Base-by-base conservation (phyloP, 148 eudicot genomes). In the Fallopia convolvulus region DNA sequence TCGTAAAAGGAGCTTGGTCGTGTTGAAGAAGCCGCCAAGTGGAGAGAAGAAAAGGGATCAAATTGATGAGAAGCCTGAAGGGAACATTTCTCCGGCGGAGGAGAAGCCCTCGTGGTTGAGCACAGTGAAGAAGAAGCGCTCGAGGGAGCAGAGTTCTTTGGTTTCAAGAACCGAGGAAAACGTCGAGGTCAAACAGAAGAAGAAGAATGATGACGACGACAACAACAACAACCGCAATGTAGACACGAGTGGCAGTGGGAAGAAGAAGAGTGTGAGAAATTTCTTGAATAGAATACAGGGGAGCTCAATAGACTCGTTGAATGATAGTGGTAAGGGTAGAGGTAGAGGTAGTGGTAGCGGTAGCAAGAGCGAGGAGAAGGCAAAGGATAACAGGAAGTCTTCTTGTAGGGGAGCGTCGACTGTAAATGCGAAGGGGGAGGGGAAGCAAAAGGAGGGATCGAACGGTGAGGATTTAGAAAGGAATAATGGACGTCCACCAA, bases 1-100 rank as follows among this genome's bases (percentile, higher is more conserved):
- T 74, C 84, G 89, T 20, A 90, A 88, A 47, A 85, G 91, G 41
- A 90, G 91, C 79, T 90, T 91, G 13, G 79, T 86, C 65, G 82
- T 83, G n/a, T 74, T 79, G 44, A 83, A 81, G 44, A 83, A 81
- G 33, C 79, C 88, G 15, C 78, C 87, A 20, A 66, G 77, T 6
- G 84, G 84, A 55, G 82, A 49, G 21, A 83, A 80, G 47, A 80
- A 73, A 60, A 87, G 81, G 71, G 83, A 77, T 49, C 83, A 80
- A 44, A 44, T 6, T 44, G 47, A 44, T 9, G 47, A 44, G 47
- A 44, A 36, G 39, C 53, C 56, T 21, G 80, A 10, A 18, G 58
- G n/a, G 74, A 53, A 36, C 4, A 36, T 36, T 2, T 36, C 39
- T 36, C 39, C 40, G 23, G 80, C 65, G 72, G 74, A 77, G 72